Conservation (phyloP, 1,284 basidiomycete genomes). For the Rhodotorula sp. region DNA sequence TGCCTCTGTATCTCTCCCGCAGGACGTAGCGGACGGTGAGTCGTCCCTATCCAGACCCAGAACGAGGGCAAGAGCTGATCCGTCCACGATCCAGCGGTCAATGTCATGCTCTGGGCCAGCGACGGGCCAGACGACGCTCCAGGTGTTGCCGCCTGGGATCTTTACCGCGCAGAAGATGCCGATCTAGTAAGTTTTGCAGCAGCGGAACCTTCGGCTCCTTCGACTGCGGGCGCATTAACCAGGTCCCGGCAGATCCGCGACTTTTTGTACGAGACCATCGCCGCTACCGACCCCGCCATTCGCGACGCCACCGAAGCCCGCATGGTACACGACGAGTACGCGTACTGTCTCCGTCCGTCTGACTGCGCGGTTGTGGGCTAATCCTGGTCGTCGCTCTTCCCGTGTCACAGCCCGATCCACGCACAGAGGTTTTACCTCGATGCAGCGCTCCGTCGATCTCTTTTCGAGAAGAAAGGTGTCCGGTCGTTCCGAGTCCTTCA, state of each 20-base stretch:
- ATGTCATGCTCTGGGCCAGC: constrained; percentile 79
- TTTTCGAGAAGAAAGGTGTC: constrained; percentile 68
- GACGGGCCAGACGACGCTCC: constrained; percentile 61
- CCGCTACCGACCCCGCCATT: constrained; percentile 44
- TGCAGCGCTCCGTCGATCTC: constrained; percentile 62
- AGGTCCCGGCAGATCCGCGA: constrained; percentile 56
- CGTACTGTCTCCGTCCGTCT: neutral
- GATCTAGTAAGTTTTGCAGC: constrained; percentile 51
- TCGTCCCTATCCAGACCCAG: too few species aligned
- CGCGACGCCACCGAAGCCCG: constrained; percentile 20
- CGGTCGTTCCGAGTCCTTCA: constrained; percentile 81
- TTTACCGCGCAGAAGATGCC: constrained; percentile 81
- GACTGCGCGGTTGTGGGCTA: neutral
- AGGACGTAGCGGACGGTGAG: constrained; percentile 77
- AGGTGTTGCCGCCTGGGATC: constrained; percentile 88
- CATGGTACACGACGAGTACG: constrained; percentile 35
- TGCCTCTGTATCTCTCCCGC: neutral
- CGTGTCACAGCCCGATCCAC: constrained; percentile 69
- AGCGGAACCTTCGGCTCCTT: neutral
- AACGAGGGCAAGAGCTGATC: neutral
- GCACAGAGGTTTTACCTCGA: constrained; percentile 85
- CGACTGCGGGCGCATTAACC: neutral
- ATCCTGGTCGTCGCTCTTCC: neutral
- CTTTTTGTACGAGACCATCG: constrained; percentile 59
- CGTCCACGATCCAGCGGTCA: constrained; percentile 60